Percentiles rank a stretch among this genome's conserved stretches.
Conservation (phyloP, 2,329 filamentous ascomycete genomes). For the Diaporthe velutina region DNA sequence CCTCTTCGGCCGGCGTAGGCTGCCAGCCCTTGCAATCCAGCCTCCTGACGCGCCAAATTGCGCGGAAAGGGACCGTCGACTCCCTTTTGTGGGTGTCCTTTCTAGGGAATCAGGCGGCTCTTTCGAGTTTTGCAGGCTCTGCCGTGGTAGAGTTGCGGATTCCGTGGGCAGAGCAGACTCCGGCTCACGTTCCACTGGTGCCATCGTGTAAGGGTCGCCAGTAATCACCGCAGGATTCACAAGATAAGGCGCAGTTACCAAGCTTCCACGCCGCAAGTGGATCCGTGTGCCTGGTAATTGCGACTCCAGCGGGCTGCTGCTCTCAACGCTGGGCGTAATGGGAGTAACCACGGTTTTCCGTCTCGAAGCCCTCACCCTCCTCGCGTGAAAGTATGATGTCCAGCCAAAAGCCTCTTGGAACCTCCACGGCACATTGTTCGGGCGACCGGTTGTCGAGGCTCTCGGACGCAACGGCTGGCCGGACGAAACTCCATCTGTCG, state of each 20-base stretch:
- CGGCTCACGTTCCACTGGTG: slow-evolving; percentile 32
- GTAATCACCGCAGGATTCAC: slow-evolving; percentile 49
- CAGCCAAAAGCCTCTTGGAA: slow-evolving; percentile 51
- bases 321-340: slow-evolving; percentile 43
- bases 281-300: slow-evolving; percentile 49
- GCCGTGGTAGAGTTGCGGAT: slow-evolving; percentile 26
- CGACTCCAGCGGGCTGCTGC: slow-evolving; percentile 50
- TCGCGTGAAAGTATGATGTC: slow-evolving; percentile 71
- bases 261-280: slow-evolving; percentile 43
- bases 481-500: slow-evolving; percentile 48
- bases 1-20: slow-evolving; percentile 68
- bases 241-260: slow-evolving; percentile 51
- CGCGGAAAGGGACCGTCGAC: slow-evolving; percentile 69
- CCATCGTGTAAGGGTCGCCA: slow-evolving; percentile 33
- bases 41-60: slow-evolving; percentile 68
- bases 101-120: slow-evolving; percentile 48
- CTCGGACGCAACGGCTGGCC: slow-evolving; percentile 50
- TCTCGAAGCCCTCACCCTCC: slow-evolving; percentile 47
- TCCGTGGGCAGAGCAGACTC: slow-evolving; percentile 32
- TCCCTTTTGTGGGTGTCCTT: slow-evolving; percentile 57
- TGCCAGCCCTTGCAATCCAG: slow-evolving; percentile 70
- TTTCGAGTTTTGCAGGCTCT: slow-evolving; percentile 26
- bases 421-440: slow-evolving; percentile 38
- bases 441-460: slow-evolving; percentile 40
- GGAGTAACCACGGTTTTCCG: slow-evolving; percentile 42